phyloP scores from a whole-genome alignment of 148 eudicot species.

The Camellia japonica region DNA sequence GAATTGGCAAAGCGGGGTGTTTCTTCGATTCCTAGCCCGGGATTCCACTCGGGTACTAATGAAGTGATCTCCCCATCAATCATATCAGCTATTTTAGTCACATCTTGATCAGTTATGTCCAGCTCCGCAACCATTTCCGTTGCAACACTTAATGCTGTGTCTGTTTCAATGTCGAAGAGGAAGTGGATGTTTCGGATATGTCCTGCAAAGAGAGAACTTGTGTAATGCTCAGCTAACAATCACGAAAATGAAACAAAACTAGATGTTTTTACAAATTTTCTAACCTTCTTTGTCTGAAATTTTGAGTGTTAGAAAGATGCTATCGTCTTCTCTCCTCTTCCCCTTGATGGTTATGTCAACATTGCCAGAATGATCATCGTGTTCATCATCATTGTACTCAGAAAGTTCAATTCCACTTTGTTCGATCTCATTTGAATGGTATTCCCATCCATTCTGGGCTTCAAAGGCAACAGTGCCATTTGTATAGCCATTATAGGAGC shows the following conservation, averaged over 20 bases:
- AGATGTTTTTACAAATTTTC: not conserved
- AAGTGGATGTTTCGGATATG: conserved; percentile 65
- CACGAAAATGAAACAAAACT: not conserved
- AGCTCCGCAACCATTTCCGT: conserved; percentile 80
- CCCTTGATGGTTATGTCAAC: conserved; percentile 70
- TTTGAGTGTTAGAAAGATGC: conserved; percentile 61
- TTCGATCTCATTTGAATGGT: conserved; percentile 40
- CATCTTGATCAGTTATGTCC: conserved; percentile 75
- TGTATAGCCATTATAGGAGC: conserved; percentile 38
- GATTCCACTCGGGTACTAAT: conserved; percentile 64
- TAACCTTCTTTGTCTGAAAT: conserved; percentile 75
- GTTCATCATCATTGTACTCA: conserved; percentile 45
- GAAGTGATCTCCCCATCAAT: conserved; percentile 66
- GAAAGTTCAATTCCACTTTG: conserved; percentile 55
- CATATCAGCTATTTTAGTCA: conserved; percentile 71
- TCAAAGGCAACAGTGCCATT: conserved; percentile 31
- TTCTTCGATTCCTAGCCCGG: conserved; percentile 54
- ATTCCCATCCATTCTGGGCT: conserved; percentile 37
- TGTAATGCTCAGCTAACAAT: not conserved
- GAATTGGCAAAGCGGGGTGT: conserved; percentile 39
- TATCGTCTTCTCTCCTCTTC: conserved; percentile 64
- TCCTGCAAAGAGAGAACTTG: conserved; percentile 35
- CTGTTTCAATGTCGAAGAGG: conserved; percentile 62
- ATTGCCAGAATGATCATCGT: conserved; percentile 40
- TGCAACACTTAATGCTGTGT: conserved; percentile 77